Evolutionary conservation across 352 stramenopile genomes (phyloP), one percentile per base, ranked within the genome.

Genomic region (Phytophthora tubulina): DNA sequence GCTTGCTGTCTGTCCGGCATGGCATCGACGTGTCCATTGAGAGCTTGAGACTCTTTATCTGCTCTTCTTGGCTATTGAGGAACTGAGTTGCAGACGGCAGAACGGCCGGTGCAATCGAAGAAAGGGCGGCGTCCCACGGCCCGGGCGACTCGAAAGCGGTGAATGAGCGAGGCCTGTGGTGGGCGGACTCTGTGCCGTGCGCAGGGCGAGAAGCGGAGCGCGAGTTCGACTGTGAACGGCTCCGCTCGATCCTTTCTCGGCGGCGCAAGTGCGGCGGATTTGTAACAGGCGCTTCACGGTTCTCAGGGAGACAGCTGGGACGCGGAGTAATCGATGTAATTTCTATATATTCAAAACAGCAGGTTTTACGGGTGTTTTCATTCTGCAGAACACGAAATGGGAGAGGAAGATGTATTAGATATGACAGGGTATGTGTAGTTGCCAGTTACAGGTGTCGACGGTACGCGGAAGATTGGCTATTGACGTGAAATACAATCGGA

Each of bases 91-190:
- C 46, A 21, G 44, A 10, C 39, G 45, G 51, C 67, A 74, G 67
- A 75, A 55, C 67, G 53, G 53, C 53, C 53, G 60, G 32, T 44
- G 27, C 58, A 15, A 59, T 59, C 41, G 41, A 36, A 55, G 68
- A 55, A 72, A 75, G 72, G 68, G 68, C 17, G 30, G 33, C 49
- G 67, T 74, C 67, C 59, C 67, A 74, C 67, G 52, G 52, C 41
- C 36, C 32, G 30, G 14, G 42, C 32, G 46, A 68, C 60, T 67
- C 44, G 30, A 70, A 65, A 59, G 44, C 33, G 53, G 15, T 10
- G 35, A 44, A 21, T 36, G 46, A 14, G 11, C 17, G 32, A 27
- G 14, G 57, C 57, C 21, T 51, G 38, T 13, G 60, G 36, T 21
- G 10, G 13, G 6, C n/a, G 41, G 30, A 27, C 21, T 27, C 21